phyloP scores from a whole-genome alignment of 139 green algal species.

The Coelastrella sp. region DNA sequence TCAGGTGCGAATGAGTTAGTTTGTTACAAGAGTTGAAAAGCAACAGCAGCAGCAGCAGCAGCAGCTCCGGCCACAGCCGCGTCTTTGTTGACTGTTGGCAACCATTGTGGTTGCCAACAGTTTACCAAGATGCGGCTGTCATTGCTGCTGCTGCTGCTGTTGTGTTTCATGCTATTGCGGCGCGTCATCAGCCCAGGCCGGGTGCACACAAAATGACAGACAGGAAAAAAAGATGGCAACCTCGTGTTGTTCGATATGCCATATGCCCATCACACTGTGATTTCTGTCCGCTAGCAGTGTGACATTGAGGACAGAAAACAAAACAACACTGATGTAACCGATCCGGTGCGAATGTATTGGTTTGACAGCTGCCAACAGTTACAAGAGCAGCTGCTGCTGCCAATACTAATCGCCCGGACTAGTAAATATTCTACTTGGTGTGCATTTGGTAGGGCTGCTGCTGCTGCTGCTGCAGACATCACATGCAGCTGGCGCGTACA shows the following conservation, averaged over 20 bases:
- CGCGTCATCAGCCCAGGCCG: too few relatives aligned
- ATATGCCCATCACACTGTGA: too few relatives aligned
- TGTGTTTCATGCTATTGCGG: too few relatives aligned
- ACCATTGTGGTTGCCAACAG: too few relatives aligned
- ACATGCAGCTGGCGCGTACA: slow-evolving; percentile 85
- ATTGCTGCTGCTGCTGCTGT: too few relatives aligned
- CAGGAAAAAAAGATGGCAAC: neutral
- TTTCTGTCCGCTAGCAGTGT: too few relatives aligned
- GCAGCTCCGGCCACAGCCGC: neutral
- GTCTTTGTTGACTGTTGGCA: too few relatives aligned
- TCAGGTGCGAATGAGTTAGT: slow-evolving; percentile 1
- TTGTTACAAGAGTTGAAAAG: neutral
- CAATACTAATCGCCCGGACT: neutral
- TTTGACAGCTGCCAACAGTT: neutral
- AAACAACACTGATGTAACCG: too few relatives aligned
- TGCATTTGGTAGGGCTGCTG: neutral
- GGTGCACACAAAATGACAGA: too few relatives aligned
- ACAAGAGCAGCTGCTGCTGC: neutral
- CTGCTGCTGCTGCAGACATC: slow-evolving; percentile 74
- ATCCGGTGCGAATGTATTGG: too few relatives aligned
- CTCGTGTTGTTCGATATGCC: neutral
- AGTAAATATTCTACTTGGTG: neutral
- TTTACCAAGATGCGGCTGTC: too few relatives aligned
- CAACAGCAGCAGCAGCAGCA: neutral
- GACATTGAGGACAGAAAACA: too few relatives aligned